Evolutionary conservation across 257 asterid genomes (phyloP).

Genomic region (Plantago ovata): DNA sequence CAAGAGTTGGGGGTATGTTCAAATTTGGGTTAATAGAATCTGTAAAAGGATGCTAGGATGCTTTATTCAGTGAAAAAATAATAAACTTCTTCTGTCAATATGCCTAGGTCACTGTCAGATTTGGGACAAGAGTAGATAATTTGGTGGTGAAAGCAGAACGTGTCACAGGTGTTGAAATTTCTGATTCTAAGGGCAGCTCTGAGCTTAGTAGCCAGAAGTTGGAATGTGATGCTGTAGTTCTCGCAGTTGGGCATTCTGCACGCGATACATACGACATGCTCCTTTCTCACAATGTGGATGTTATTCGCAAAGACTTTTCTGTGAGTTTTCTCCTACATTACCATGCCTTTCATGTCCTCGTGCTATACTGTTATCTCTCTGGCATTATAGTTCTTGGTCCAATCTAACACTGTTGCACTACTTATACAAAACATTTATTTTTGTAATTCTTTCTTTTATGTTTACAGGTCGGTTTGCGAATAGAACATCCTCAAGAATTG

Average conservation of each 20-base stretch:
- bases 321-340: constrained; percentile 46
- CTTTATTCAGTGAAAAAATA: constrained; percentile 3
- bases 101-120: constrained; percentile 68
- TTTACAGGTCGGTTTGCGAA: constrained; percentile 80
- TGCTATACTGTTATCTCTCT: constrained; percentile 8
- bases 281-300: constrained; percentile 68
- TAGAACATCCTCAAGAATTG: constrained; percentile 95
- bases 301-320: constrained; percentile 76
- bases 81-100: constrained; percentile 16
- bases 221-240: constrained; percentile 82
- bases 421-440: constrained; percentile 5
- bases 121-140: constrained; percentile 90
- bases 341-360: constrained; percentile 12
- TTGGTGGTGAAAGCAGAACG: constrained; percentile 57
- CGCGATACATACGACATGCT: constrained; percentile 90
- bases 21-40: constrained; percentile 13
- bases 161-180: constrained; percentile 69
- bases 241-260: constrained; percentile 98
- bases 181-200: constrained; percentile 42
- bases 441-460: constrained; percentile 6
- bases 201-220: constrained; percentile 35
- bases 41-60: constrained; percentile 12
- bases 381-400: background rate
- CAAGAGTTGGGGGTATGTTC: constrained; percentile 82
- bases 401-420: constrained; percentile 9